A percentile compares a stretch with the other conserved stretches of the same genome.
Evolutionary conservation across 768 basidiomycete species (phyloP).

Genomic region (Tylopilus intermedius): DNA sequence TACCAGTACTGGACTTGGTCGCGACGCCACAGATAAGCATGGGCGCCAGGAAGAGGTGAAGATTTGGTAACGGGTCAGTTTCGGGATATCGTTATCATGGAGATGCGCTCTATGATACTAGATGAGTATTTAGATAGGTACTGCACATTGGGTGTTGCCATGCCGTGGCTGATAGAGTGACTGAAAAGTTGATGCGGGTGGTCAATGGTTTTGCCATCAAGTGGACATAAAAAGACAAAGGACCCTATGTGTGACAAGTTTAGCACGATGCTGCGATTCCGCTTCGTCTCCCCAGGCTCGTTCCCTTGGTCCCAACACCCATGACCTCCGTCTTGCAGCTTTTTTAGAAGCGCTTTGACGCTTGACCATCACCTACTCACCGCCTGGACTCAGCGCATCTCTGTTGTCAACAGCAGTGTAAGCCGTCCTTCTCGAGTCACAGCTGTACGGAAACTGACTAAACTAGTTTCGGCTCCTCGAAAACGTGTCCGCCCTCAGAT

Average conservation of each 20-base stretch:
- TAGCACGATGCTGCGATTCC: conserved; percentile 5
- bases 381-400: not conserved
- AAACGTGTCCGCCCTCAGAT: conserved; percentile 26
- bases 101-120: too few species aligned
- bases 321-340: not conserved
- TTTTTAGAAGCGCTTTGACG: not conserved
- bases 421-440: not conserved
- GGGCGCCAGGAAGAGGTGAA: not conserved
- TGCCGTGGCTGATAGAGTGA: not conserved
- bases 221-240: conserved; percentile 12
- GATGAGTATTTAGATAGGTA: not conserved
- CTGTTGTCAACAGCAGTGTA: not conserved
- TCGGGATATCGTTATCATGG: not conserved
- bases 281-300: conserved; percentile 9
- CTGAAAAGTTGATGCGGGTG: not conserved
- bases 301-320: conserved; percentile 1
- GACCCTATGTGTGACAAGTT: conserved; percentile 21
- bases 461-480: conserved; percentile 20
- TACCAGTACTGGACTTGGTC: not conserved
- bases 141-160: not conserved
- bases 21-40: conserved; percentile 7
- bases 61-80: conserved; percentile 8
- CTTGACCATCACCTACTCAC: not conserved
- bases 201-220: not conserved
- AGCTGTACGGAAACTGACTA: conserved; percentile 18